Evolutionary conservation across 192 early-diverging fungal species (phyloP), one percentile per base, ranked within the genome.

Genomic region (Linnemannia zychae): DNA sequence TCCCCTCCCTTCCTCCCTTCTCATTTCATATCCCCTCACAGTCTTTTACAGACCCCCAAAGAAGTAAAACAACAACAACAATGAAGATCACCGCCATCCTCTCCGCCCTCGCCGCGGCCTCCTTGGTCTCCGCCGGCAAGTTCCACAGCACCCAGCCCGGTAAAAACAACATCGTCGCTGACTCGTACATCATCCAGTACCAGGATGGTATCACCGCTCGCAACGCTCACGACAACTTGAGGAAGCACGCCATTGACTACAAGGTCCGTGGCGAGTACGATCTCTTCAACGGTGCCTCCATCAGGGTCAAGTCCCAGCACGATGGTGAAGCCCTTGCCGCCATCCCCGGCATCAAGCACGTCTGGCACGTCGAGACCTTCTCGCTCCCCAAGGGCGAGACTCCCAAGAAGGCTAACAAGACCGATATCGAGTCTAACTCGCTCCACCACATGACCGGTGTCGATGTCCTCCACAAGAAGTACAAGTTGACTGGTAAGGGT

Each of bases 401-500:
- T 73, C 37, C n/a, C 70, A 71, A 67, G 20, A 60, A 36, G 37
- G 40, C 40, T 9, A 69, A 38, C 67, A 34, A 49, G 37, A 22
- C 0, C 57, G 67, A 78, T 36, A 50, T 78, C 17, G 36, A 73
- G n/a, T 31, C 88, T 0, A 73, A 79, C 44, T 84, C 79, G 40
- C 46, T 75, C 44, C 88, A 91, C 69, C 49, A 81, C n/a, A 75
- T 86, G 65, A 91, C 89, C 44, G 90, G 90, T 40, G 82, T 91
- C 36, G 49, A 78, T 71, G 53, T 74, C 22, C 60, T 81, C 11
- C 86, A 87, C 53, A 36, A 84, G 34, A 82, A 85, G 78, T 70
- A 86, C 67, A 82, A 80, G 78, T 84, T 82, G 40, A 82, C 76
- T 49, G 75, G 83, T 2, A 87, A 87, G 76, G 87, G 87, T 11